Percentiles rank a stretch among this genome's conserved stretches.
Conservation (phyloP, 2,329 filamentous ascomycete genomes). For the Periconia macrospinosa region DNA sequence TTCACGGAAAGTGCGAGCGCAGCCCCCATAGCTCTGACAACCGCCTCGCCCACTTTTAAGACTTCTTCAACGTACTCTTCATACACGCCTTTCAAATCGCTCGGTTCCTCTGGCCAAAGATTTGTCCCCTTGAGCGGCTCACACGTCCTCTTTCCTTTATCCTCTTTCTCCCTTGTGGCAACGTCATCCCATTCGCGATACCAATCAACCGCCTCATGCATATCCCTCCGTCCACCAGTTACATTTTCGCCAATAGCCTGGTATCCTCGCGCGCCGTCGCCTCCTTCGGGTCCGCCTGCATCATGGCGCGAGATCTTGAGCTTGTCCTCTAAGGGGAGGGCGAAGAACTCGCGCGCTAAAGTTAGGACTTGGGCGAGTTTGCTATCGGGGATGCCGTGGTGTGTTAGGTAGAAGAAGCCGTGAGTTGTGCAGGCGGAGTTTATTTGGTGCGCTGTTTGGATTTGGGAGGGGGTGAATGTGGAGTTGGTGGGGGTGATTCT, state of each 20-base stretch:
- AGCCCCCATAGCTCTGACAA: conserved; percentile 44
- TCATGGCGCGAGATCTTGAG: conserved; percentile 38
- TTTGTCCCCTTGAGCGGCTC: conserved; percentile 46
- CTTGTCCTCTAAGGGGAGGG: conserved; percentile 30
- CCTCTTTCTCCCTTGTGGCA: conserved; percentile 14
- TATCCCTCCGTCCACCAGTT: conserved; percentile 36
- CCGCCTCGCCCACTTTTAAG: conserved; percentile 32
- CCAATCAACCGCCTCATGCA: conserved; percentile 46
- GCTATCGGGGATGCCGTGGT: conserved; percentile 41
- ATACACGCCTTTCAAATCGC: conserved; percentile 33
- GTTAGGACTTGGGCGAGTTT: conserved; percentile 30
- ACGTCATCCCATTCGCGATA: conserved; percentile 40
- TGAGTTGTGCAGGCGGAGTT: conserved; percentile 41
- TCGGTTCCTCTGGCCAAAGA: conserved; percentile 44
- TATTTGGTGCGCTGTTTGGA: conserved; percentile 34
- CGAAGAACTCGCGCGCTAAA: conserved; percentile 41
- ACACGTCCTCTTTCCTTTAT: conserved; percentile 19
- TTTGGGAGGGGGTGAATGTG: conserved; percentile 8
- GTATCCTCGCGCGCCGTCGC: conserved; percentile 43
- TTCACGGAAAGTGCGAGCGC: conserved; percentile 34
- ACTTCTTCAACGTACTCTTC: conserved; percentile 33
- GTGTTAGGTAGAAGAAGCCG: conserved; percentile 49
- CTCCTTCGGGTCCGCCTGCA: conserved; percentile 32
- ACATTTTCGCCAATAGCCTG: conserved; percentile 44
- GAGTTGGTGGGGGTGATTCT: conserved; percentile 22